Percentiles rank a stretch among this genome's conserved stretches.
Evolutionary conservation across 2,329 filamentous ascomycete species (phyloP).

Genomic region (Helminthosporium solani): DNA sequence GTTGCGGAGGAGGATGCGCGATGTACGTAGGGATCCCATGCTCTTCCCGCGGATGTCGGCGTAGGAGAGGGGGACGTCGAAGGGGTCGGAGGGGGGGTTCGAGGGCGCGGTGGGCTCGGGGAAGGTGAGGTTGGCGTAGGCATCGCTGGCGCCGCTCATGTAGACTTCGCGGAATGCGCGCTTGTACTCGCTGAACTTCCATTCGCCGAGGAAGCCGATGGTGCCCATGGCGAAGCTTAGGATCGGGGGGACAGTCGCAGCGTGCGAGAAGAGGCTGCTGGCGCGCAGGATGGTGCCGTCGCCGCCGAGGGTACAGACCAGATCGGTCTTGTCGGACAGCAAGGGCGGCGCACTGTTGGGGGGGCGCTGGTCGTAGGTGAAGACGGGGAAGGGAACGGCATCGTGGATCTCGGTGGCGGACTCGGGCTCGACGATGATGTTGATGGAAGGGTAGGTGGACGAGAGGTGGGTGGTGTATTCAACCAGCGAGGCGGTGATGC

Average conservation of each 20-base stretch:
- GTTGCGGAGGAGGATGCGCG: constrained; percentile 82
- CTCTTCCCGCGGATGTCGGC: constrained; percentile 74
- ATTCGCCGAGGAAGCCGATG: constrained; percentile 90
- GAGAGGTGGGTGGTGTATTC: constrained; percentile 70
- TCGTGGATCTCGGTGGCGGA: constrained; percentile 72
- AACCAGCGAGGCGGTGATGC: constrained; percentile 57
- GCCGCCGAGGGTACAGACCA: constrained; percentile 86
- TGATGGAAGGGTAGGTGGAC: constrained; percentile 75
- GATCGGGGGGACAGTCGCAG: constrained; percentile 80
- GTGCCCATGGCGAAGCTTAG: constrained; percentile 97
- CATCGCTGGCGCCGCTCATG: constrained; percentile 67
- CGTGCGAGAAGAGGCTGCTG: constrained; percentile 80
- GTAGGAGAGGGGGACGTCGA: constrained; percentile 54
- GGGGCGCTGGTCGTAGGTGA: constrained; percentile 37
- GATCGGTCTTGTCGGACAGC: constrained; percentile 77
- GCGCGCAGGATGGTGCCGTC: constrained; percentile 89
- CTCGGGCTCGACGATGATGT: constrained; percentile 78
- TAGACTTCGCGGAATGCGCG: constrained; percentile 89
- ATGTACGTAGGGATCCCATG: constrained; percentile 71
- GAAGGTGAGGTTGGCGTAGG: constrained; percentile 60
- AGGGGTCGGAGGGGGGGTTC: constrained; percentile 60
- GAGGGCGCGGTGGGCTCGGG: constrained; percentile 64
- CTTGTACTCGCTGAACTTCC: constrained; percentile 93
- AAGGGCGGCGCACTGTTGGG: constrained; percentile 39
- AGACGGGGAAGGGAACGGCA: constrained; percentile 66